These are phyloP conservation scores for Monilinia laxa DNA, from an alignment of 2,329 filamentous ascomycete species.

Conservation along the genomic window DNA sequence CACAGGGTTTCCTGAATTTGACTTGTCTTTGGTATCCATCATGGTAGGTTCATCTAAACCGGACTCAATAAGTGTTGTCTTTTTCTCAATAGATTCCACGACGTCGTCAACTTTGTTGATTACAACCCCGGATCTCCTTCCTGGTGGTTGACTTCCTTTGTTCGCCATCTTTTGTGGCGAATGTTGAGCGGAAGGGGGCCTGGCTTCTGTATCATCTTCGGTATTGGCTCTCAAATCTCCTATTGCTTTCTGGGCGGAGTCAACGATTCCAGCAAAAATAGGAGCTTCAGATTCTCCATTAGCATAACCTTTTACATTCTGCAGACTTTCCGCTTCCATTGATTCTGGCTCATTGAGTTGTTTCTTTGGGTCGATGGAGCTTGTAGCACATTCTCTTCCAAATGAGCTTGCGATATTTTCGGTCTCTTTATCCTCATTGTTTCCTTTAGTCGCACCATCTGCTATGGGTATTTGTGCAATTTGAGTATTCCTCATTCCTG, in stretches of 20 bases:
- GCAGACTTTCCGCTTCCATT: background rate
- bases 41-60: background rate
- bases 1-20: background rate
- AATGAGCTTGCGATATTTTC: slow-evolving; percentile 6
- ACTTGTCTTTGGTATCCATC: background rate
- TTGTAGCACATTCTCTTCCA: slow-evolving; percentile 21
- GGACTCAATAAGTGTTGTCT: background rate
- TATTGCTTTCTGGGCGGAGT: background rate
- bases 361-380: slow-evolving; percentile 13
- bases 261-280: background rate
- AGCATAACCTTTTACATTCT: background rate
- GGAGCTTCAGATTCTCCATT: background rate
- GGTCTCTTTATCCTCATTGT: background rate
- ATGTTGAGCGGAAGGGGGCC: background rate
- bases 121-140: background rate
- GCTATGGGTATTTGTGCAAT: background rate
- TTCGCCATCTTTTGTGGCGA: background rate
- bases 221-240: background rate
- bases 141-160: slow-evolving; percentile 1
- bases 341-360: background rate
- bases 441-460: background rate
- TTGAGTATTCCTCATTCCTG: background rate
- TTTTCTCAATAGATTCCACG: background rate
- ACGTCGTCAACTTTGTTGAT: background rate
- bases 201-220: background rate